These are phyloP conservation scores for Neurospora crassa DNA, from an alignment of 2,329 filamentous ascomycete species.

Conservation along the genomic window DNA sequence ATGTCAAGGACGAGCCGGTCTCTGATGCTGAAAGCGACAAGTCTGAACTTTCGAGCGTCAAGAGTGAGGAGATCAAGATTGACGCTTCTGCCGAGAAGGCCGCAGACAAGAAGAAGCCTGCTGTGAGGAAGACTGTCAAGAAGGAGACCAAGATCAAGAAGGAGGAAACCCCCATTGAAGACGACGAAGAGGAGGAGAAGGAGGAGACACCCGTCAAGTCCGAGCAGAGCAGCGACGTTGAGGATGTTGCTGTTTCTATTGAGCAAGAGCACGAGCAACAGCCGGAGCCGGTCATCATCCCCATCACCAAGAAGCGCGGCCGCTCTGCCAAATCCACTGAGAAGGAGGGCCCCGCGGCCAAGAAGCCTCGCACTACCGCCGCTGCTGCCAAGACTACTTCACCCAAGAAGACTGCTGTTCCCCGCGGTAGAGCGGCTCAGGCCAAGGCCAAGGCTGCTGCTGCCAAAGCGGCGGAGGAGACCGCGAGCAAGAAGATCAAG, in stretches of 20 bases:
- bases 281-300: background rate
- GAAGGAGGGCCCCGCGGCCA: background rate
- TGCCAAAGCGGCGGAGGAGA: background rate
- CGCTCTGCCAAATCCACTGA: background rate
- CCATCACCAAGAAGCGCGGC: background rate
- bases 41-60: background rate
- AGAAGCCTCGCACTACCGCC: background rate
- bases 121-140: background rate
- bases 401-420: background rate
- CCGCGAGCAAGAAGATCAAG: background rate
- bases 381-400: background rate
- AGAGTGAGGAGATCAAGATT: background rate
- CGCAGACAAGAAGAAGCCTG: background rate
- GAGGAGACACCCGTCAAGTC: background rate
- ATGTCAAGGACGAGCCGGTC: background rate
- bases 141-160: background rate
- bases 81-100: background rate
- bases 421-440: background rate
- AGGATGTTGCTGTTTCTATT: background rate
- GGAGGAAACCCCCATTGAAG: background rate
- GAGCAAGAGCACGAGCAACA: background rate
- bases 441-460: background rate
- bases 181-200: background rate
- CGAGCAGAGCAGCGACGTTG: background rate
- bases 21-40: background rate